Conservation (phyloP, 352 stramenopile genomes). For the Phytopythium sindhum region DNA sequence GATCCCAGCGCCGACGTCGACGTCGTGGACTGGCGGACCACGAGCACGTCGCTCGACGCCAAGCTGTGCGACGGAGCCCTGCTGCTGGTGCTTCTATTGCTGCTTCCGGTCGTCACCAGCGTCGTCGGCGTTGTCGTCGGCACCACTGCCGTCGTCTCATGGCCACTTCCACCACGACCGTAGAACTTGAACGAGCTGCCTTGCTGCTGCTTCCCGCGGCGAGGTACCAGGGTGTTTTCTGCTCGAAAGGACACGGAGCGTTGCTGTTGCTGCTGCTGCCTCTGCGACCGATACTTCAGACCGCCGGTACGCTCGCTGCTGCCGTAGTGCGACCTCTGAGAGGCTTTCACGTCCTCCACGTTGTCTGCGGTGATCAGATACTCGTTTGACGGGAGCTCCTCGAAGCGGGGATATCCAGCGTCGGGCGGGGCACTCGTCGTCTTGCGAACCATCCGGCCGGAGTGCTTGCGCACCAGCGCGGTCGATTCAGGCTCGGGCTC, state of each 20-base stretch:
- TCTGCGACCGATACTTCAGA: background rate
- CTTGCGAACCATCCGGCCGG: conserved; percentile 46
- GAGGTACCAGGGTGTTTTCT: conserved; percentile 8
- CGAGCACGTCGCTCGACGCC: conserved; percentile 44
- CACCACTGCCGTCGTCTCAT: background rate
- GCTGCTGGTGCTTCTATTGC: conserved; percentile 30
- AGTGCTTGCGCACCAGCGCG: conserved; percentile 53
- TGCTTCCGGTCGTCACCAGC: conserved; percentile 14
- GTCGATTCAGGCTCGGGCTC: conserved; percentile 13
- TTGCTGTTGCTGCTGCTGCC: conserved; percentile 7
- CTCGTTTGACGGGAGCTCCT: conserved; percentile 25
- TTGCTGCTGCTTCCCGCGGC: conserved; percentile 17
- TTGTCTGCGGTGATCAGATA: conserved; percentile 26
- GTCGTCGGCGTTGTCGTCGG: conserved; percentile 6
- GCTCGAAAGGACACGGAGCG: conserved; percentile 11
- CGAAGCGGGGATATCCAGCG: conserved; percentile 15
- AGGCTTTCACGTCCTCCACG: background rate
- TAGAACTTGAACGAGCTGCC: conserved; percentile 68
- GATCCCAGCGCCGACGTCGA: conserved; percentile 39
- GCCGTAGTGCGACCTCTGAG: background rate
- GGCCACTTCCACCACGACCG: conserved; percentile 34
- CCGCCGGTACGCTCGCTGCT: background rate
- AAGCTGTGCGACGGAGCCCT: conserved; percentile 4
- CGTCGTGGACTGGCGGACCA: conserved; percentile 36
- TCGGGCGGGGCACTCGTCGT: conserved; percentile 5